Evolutionary conservation across 352 stramenopile genomes (phyloP), one percentile per base, ranked within the genome.

Genomic region (Pythium phragmitis): DNA sequence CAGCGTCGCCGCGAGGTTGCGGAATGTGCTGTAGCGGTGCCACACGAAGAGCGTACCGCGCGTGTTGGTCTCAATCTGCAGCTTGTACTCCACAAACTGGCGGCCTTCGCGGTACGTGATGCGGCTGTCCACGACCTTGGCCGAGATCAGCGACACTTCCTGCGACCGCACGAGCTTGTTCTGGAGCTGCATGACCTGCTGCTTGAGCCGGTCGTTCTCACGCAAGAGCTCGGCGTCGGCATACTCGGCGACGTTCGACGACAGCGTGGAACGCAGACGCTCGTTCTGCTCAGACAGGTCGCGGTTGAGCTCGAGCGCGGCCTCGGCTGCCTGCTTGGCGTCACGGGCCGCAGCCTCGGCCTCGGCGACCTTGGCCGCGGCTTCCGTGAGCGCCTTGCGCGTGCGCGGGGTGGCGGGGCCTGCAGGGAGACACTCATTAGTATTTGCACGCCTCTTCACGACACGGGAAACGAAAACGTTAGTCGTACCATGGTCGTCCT

Each of bases 281-380:
- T 77, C 70, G 57, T 77, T 77, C 58, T 77, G 61, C 17, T 54
- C 42, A 14, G 69, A 67, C 41, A 77, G 53, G 30, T 74, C 70
- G 34, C 67, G 65, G 68, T 77, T 77, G 26, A 75, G 62, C 43
- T 70, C 65, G 2, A 77, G 50, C 3, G 67, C 70, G 5, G 65
- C 63, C 56, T 75, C 65, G 2, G 68, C 70, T 17, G 67, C 67
- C 30, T 78, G 66, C 59, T 92, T 91, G 11, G 84, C 84, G 50
- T 92, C 84, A n/a, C 82, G 73, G 13, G 84, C 84, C 1, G 80
- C 80, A 16, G 82, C 72, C 46, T 92, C 84, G 0, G 84, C 84
- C 54, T 92, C 84, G 0, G 84, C 84, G 39, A 92, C 84, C 69
- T 89, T 91, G 3, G 79, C 77, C 1, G 82, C 85, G 0, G 82